Evolutionary conservation across 2,329 filamentous ascomycete species (phyloP).

Genomic region (Claviceps quebecensis): DNA sequence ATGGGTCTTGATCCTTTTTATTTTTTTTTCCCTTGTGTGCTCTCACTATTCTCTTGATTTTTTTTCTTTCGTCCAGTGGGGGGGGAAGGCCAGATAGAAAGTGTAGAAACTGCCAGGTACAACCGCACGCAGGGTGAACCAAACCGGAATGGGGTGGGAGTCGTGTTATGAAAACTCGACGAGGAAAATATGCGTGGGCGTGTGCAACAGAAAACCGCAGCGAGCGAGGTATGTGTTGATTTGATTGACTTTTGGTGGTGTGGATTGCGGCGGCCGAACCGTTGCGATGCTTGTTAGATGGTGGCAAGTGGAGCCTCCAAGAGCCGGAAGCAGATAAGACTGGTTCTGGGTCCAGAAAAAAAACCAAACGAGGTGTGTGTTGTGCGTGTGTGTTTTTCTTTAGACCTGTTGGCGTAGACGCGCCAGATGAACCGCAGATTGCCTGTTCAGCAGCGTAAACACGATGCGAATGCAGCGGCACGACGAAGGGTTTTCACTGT

Average conservation of each 20-base stretch:
- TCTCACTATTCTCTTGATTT: constrained; percentile 2
- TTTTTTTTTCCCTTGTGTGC: constrained; percentile 14
- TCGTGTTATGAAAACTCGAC: constrained; percentile 5
- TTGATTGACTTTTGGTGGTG: constrained; percentile 7
- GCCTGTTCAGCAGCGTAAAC: constrained; percentile 4
- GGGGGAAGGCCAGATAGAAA: constrained; percentile 5
- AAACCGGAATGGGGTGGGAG: constrained; percentile 16
- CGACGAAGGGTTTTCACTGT: constrained; percentile 1
- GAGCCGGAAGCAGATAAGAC: constrained; percentile 14
- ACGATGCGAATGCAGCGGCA: constrained; percentile 9
- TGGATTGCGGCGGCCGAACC: constrained; percentile 10
- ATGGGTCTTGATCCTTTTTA: constrained; percentile 29
- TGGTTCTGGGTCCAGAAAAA: constrained; percentile 12
- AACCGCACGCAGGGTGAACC: constrained; percentile 9
- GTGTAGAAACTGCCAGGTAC: constrained; percentile 10
- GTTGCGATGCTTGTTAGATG: constrained; percentile 11
- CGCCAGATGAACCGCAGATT: constrained; percentile 4
- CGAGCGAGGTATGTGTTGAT: constrained; percentile 2
- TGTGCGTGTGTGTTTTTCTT: constrained; percentile 6
- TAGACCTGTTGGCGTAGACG: constrained; percentile 9
- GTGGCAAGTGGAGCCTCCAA: constrained; percentile 13
- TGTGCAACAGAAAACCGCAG: constrained; percentile 1
- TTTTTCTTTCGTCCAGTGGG: constrained; percentile 18
- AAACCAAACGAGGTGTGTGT: constrained; percentile 8
- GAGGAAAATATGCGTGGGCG: constrained; percentile 5